Evolutionary conservation across 2,329 filamentous ascomycete genomes (phyloP), one percentile per base, ranked within the genome.

Genomic region (Polychaeton citri): DNA sequence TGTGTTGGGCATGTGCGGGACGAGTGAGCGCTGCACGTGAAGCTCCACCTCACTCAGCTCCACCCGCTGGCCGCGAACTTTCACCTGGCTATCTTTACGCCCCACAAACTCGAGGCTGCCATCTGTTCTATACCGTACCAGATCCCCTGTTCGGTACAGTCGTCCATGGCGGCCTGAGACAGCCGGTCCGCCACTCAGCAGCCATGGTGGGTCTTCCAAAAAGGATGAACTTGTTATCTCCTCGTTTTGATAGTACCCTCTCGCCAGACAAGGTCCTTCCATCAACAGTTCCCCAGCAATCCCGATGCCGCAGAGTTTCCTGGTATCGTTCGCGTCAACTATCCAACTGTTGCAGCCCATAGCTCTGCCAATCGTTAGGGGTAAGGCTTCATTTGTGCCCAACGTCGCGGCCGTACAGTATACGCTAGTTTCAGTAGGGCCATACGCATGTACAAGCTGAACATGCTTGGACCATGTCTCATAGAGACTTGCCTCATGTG

Each of bases 201-300:
- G 39, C 50, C 50, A 55, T 2, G 20, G 4, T 3, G 52, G 47
- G 35, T 44, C 34, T 10, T 53, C 38, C 5, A 61, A 49, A 42
- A 62, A 63, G 0, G 44, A 42, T 3, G 38, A 43, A 5, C 40
- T 36, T 1, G 57, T 60, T 40, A 48, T 50, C n/a, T 44, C 44
- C 2, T 40, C 31, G 10, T 54, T 44, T 6, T 50, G 45, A 3
- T 68, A 48, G 37, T 69, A 69, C 4, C 59, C 66, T 10, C 55
- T 55, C 1, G 56, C 63, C 9, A 69, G 52, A 15, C 59, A 61
- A 18, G 61, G 61, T 3, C 66, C 64, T 44, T 67, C 63, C 1
- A 70, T 39, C 0, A 66, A 45, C 35, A 70, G 41, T 42, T 70
- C 67, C 10, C 66, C 66, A 6, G 65, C 52, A 13, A 57, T 57